Evolutionary conservation across 2,329 filamentous ascomycete genomes (phyloP).

Genomic region (Arthroderma sp.): DNA sequence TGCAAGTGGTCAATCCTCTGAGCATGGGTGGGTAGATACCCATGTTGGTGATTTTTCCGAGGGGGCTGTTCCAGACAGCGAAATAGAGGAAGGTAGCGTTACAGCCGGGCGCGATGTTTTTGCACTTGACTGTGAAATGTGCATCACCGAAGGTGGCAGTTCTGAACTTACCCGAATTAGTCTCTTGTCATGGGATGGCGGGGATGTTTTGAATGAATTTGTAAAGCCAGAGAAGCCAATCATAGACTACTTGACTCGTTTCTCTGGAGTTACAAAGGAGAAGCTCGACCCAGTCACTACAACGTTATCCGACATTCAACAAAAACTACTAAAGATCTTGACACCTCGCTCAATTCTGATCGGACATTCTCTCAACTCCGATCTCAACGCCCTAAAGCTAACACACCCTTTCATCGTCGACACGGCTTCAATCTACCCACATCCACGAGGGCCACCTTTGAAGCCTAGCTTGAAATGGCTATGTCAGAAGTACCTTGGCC

Average conservation of each 20-base stretch:
- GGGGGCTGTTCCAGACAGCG: slow-evolving; percentile 53
- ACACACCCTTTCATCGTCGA: slow-evolving; percentile 91
- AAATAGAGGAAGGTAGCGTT: slow-evolving; percentile 69
- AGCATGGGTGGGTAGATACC: slow-evolving; percentile 73
- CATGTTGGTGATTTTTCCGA: slow-evolving; percentile 54
- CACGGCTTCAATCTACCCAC: slow-evolving; percentile 78
- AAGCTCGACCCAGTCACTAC: slow-evolving; percentile 77
- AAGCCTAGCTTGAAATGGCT: slow-evolving; percentile 89
- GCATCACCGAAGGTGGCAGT: slow-evolving; percentile 65
- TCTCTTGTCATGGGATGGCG: slow-evolving; percentile 73
- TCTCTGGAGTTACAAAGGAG: slow-evolving; percentile 80
- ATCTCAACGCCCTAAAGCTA: slow-evolving; percentile 67
- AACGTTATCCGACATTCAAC: slow-evolving; percentile 69
- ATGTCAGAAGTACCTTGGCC: slow-evolving; percentile 68
- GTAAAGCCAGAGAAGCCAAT: slow-evolving; percentile 86
- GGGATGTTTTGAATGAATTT: slow-evolving; percentile 71
- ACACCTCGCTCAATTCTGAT: slow-evolving; percentile 36
- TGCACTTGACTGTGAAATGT: slow-evolving; percentile 95
- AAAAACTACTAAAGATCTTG: slow-evolving; percentile 59
- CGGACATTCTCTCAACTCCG: slow-evolving; percentile 39
- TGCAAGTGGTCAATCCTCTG: slow-evolving; percentile 35
- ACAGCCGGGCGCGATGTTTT: slow-evolving; percentile 69
- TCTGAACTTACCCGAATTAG: slow-evolving; percentile 83
- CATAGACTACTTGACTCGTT: slow-evolving; percentile 79
- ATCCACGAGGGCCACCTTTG: slow-evolving; percentile 75